Percentiles rank a stretch among this genome's conserved stretches.
These are phyloP conservation scores for Talaromyces rugulosus DNA, from an alignment of 2,329 filamentous ascomycete genomes.

Conservation along the genomic window DNA sequence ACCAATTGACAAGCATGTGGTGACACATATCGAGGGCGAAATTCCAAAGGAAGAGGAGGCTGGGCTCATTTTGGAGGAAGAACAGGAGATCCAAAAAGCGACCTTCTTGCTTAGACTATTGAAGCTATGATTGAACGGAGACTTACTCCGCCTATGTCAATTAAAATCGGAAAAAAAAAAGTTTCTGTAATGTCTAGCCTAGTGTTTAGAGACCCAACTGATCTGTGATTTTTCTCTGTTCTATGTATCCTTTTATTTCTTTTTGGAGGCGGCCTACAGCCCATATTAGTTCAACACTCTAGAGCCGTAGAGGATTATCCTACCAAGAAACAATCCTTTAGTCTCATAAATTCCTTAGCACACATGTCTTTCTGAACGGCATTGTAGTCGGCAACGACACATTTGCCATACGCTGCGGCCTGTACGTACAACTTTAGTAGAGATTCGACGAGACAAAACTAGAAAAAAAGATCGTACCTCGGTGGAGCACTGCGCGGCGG, in stretches of 20 bases:
- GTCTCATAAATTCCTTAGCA: conserved; percentile 71
- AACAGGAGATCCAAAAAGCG: conserved; percentile 80
- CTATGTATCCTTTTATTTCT: conserved; percentile 27
- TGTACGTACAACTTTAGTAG: conserved; percentile 33
- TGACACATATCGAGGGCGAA: conserved; percentile 51
- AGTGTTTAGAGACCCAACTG: conserved; percentile 7
- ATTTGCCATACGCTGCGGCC: conserved; percentile 85
- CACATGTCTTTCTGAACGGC: conserved; percentile 90
- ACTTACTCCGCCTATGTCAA: neutral
- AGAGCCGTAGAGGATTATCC: conserved; percentile 19
- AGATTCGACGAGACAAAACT: neutral
- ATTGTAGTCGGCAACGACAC: conserved; percentile 85
- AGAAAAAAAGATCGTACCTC: conserved; percentile 48
- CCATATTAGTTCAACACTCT: conserved; percentile 10
- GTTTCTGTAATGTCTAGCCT: neutral
- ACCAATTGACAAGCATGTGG: conserved; percentile 66
- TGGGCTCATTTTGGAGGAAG: conserved; percentile 70
- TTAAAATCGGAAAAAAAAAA: neutral
- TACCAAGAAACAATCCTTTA: conserved; percentile 88
- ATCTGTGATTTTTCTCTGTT: neutral
- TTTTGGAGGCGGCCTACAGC: conserved; percentile 50
- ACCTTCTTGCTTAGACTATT: conserved; percentile 73
- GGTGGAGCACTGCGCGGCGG: conserved; percentile 60
- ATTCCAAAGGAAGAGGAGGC: conserved; percentile 51
- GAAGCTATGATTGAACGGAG: conserved; percentile 54